A percentile compares a stretch with the other conserved stretches of the same genome.
Conservation (phyloP, 225 moss, liverwort and hornwort genomes). For the Sphagnum contortum region DNA sequence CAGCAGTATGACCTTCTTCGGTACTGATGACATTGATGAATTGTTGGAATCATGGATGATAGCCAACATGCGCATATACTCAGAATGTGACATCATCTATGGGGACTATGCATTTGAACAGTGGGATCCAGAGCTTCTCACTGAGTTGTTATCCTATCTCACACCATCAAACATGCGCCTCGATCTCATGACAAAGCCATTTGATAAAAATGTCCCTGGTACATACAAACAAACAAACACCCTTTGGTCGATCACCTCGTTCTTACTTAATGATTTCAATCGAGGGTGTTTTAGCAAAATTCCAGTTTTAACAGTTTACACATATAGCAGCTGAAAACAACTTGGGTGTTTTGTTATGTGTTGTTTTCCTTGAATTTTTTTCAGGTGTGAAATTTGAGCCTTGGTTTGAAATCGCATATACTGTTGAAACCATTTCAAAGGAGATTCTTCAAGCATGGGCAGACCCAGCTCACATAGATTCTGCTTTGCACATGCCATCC, state of each 20-base stretch:
- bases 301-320: not conserved
- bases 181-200: slow-evolving; percentile 29
- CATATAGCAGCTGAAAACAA: not conserved
- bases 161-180: slow-evolving; percentile 36
- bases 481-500: slow-evolving; percentile 27
- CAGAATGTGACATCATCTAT: slow-evolving; percentile 34
- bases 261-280: too few species aligned
- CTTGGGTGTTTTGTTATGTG: too few species aligned
- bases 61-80: slow-evolving; percentile 42
- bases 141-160: slow-evolving; percentile 19
- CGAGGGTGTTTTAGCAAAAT: too few species aligned
- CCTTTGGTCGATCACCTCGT: too few species aligned
- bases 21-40: too few species aligned
- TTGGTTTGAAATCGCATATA: slow-evolving; percentile 46
- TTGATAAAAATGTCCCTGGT: slow-evolving; percentile 38
- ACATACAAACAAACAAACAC: not conserved
- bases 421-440: slow-evolving; percentile 22
- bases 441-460: slow-evolving; percentile 21
- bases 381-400: slow-evolving; percentile 49
- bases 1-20: too few species aligned
- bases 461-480: slow-evolving; percentile 30
- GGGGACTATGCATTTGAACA: slow-evolving; percentile 39
- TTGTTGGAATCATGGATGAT: slow-evolving; percentile 6
- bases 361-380: not conserved
- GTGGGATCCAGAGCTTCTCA: slow-evolving; percentile 37